phyloP scores from a whole-genome alignment of 225 moss, liverwort and hornwort species.

The Asterella californica region DNA sequence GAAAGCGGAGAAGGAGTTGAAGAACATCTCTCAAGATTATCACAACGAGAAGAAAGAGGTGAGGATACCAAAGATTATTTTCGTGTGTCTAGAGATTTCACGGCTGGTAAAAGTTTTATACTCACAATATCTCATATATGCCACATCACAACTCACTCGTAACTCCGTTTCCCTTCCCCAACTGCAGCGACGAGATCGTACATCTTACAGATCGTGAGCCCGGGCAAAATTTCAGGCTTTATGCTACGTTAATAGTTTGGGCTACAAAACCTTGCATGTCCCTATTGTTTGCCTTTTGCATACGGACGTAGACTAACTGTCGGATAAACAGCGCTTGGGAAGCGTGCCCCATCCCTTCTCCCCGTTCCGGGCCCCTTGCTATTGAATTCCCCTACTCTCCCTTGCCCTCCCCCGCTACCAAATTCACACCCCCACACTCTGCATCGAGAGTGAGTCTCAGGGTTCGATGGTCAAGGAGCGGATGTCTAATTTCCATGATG shows the following conservation, averaged over 20 bases:
- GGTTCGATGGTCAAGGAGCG: not conserved
- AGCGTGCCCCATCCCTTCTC: not conserved
- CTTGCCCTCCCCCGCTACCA: not conserved
- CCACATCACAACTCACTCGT: not conserved
- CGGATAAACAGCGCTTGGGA: not conserved
- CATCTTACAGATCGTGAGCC: not conserved
- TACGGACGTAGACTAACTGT: not conserved
- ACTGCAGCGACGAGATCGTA: not conserved
- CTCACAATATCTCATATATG: not conserved
- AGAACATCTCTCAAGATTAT: slow-evolving; percentile 36
- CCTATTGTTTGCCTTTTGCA: not conserved
- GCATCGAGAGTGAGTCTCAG: slow-evolving; percentile 21
- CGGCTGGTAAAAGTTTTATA: not conserved
- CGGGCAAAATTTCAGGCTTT: too few relatives aligned
- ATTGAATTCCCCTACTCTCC: not conserved
- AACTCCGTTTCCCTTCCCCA: not conserved
- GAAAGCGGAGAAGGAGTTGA: slow-evolving; percentile 42
- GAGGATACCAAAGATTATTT: not conserved
- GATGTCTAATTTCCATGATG: slow-evolving; percentile 25
- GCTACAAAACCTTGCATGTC: not conserved
- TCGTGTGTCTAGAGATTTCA: not conserved
- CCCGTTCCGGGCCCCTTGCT: not conserved
- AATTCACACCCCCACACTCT: slow-evolving; percentile 5
- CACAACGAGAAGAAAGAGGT: slow-evolving; percentile 43
- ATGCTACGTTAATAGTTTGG: not conserved